These are phyloP conservation scores for Lepiota venenata DNA, from an alignment of 768 basidiomycete genomes.

Conservation along the genomic window DNA sequence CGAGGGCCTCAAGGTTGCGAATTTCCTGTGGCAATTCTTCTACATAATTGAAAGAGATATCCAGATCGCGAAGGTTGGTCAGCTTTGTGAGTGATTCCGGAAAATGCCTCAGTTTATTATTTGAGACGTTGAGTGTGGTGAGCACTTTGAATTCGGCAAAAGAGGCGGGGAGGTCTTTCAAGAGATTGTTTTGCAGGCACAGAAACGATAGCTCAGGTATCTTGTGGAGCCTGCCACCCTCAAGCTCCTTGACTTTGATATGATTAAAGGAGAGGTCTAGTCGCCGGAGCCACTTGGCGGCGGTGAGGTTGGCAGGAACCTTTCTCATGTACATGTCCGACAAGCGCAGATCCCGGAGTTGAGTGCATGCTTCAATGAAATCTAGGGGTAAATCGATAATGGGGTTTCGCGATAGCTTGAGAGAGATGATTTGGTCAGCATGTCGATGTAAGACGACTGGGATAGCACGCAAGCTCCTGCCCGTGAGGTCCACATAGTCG, in stretches of 20 bases:
- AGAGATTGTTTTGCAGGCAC: constrained; percentile 85
- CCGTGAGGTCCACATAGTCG: constrained; percentile 79
- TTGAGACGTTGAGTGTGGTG: constrained; percentile 86
- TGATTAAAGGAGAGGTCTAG: constrained; percentile 92
- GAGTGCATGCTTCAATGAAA: constrained; percentile 87
- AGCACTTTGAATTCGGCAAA: constrained; percentile 74
- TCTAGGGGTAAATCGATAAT: constrained; percentile 96
- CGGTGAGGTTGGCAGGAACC: constrained; percentile 80
- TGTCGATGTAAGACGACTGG: constrained; percentile 84
- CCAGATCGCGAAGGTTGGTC: constrained; percentile 73
- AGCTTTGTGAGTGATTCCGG: constrained; percentile 77
- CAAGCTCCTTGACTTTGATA: constrained; percentile 81
- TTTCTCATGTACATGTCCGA: constrained; percentile 94
- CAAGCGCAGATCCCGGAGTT: constrained; percentile 80
- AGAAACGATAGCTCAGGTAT: constrained; percentile 68
- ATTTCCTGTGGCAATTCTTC: constrained; percentile 78
- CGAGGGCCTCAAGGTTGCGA: constrained; percentile 62
- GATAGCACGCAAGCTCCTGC: constrained; percentile 78
- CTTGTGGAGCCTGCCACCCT: constrained; percentile 79
- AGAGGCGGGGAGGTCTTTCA: constrained; percentile 83
- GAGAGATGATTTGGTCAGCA: constrained; percentile 77
- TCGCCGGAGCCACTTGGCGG: constrained; percentile 67
- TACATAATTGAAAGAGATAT: constrained; percentile 93
- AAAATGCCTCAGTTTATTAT: constrained; percentile 84
- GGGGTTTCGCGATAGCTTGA: constrained; percentile 91